phyloP scores from a whole-genome alignment of 2,329 filamentous ascomycete species.

The Colletotrichum lupini region DNA sequence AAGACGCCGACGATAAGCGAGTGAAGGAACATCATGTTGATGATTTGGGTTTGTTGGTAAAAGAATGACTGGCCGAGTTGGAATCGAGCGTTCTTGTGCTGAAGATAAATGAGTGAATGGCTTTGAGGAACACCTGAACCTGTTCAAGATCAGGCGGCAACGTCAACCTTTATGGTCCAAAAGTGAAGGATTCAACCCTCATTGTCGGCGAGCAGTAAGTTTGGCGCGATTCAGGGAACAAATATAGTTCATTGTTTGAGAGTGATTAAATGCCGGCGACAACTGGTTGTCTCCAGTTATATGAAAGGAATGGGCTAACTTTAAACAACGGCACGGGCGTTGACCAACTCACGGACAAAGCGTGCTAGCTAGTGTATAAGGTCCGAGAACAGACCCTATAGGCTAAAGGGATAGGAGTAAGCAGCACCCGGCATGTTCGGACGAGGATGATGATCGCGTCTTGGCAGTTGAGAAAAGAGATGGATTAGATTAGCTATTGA shows the following conservation, averaged over 20 bases:
- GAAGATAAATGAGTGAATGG: not conserved
- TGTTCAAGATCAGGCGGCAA: not conserved
- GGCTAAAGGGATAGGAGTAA: not conserved
- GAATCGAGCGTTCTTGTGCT: not conserved
- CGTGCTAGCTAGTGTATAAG: not conserved
- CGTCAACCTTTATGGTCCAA: conserved; percentile 13
- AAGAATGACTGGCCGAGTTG: conserved; percentile 12
- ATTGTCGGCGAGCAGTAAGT: not conserved
- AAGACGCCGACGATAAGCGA: conserved; percentile 3
- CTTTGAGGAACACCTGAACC: not conserved
- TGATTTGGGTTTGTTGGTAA: not conserved
- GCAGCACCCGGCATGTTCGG: not conserved
- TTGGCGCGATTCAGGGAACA: conserved; percentile 11
- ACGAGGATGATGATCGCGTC: not conserved
- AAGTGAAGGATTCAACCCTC: not conserved
- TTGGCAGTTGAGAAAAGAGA: not conserved
- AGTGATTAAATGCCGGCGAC: conserved; percentile 12
- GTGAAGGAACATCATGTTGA: conserved; percentile 20
- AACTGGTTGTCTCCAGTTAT: not conserved
- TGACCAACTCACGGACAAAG: not conserved
- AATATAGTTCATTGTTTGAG: not conserved
- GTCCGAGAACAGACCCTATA: not conserved
- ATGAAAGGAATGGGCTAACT: not conserved
- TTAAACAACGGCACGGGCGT: conserved; percentile 3
- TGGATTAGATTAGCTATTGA: not conserved